Percentiles rank a stretch among this genome's conserved stretches.
Conservation (phyloP, 192 early-diverging fungal species). For the Physocladia obscura region DNA sequence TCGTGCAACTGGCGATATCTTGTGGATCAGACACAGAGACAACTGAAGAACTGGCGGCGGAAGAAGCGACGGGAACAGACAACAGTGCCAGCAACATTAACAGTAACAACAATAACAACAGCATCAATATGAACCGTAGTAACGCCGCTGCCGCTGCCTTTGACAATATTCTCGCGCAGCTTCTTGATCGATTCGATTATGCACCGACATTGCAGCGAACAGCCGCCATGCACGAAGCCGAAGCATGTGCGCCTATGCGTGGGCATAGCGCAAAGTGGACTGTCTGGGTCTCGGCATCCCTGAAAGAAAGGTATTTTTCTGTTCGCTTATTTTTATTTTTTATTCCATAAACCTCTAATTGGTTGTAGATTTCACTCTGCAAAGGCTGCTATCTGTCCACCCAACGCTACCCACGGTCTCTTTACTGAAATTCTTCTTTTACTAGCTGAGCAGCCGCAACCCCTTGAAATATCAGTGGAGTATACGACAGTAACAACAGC, state of each 20-base stretch:
- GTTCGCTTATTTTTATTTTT: not conserved
- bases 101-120: too few relatives aligned
- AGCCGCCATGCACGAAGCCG: not conserved
- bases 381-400: not conserved
- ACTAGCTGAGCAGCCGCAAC: not conserved
- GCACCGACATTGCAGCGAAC: not conserved
- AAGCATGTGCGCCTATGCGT: not conserved
- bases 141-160: not conserved
- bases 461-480: too few relatives aligned
- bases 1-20: not conserved
- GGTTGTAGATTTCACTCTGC: slow-evolving; percentile 19
- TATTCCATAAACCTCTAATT: not conserved
- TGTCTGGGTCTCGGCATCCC: slow-evolving; percentile 11
- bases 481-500: too few relatives aligned
- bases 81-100: too few relatives aligned
- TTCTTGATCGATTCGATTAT: not conserved
- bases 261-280: slow-evolving; percentile 17
- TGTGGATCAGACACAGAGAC: too few relatives aligned
- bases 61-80: too few relatives aligned
- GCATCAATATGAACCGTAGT: too few relatives aligned
- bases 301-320: slow-evolving; percentile 17
- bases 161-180: slow-evolving; percentile 1
- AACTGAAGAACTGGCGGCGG: too few relatives aligned
- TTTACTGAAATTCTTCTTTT: slow-evolving; percentile 18
- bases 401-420: slow-evolving; percentile 7